Evolutionary conservation across 1,284 basidiomycete species (phyloP).

Genomic region (Apiotrichum gracile): DNA sequence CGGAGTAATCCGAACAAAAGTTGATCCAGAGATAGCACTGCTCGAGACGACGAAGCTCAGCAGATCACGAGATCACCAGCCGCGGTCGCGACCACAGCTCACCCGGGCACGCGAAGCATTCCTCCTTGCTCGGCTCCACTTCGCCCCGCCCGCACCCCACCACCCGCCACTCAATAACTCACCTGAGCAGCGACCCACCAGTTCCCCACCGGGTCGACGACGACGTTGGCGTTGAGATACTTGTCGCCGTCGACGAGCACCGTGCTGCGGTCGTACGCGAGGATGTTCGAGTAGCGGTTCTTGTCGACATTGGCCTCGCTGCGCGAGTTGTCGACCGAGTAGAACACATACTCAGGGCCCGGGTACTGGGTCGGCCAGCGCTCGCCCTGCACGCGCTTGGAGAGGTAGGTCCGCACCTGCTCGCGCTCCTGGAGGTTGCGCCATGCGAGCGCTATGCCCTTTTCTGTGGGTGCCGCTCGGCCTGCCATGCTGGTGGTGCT

Average conservation of each 20-base stretch:
- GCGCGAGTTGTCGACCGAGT: slow-evolving; percentile 24
- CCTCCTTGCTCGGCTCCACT: too few relatives aligned
- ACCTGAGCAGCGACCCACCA: slow-evolving; percentile 45
- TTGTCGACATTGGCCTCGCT: not conserved
- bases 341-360: slow-evolving; percentile 18
- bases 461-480: not conserved
- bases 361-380: not conserved
- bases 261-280: slow-evolving; percentile 40
- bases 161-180: too few relatives aligned
- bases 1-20: too few relatives aligned
- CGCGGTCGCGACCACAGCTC: too few relatives aligned
- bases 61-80: too few relatives aligned
- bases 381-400: not conserved
- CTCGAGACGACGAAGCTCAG: too few relatives aligned
- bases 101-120: too few relatives aligned
- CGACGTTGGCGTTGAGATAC: slow-evolving; percentile 43
- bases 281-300: slow-evolving; percentile 41
- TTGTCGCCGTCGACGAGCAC: slow-evolving; percentile 18
- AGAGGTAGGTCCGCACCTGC: not conserved
- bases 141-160: too few relatives aligned
- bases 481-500: too few relatives aligned
- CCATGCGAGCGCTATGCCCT: not conserved
- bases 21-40: too few relatives aligned
- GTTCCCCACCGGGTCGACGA: slow-evolving; percentile 22
- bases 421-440: slow-evolving; percentile 5